Percentiles rank a stretch among this genome's conserved stretches.
Evolutionary conservation across 768 basidiomycete genomes (phyloP).

Genomic region (Rhodocollybia butyracea): DNA sequence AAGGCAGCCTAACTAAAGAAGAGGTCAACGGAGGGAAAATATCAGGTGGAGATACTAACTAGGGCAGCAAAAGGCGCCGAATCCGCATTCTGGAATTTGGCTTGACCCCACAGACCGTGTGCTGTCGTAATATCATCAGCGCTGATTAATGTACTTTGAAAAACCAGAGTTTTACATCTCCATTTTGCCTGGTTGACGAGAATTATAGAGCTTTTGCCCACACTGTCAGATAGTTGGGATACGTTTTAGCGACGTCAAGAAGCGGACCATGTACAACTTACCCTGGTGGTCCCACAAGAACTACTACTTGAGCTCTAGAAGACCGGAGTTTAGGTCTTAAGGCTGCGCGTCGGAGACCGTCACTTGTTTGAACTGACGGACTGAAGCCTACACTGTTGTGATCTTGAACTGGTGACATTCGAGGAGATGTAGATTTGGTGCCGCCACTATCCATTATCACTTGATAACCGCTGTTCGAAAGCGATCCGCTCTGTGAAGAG

Average conservation of each 20-base stretch:
- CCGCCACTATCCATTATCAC: not conserved
- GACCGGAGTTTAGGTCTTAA: conserved; percentile 39
- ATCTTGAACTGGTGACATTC: conserved; percentile 20
- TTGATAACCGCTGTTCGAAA: conserved; percentile 19
- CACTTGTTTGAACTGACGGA: conserved; percentile 33
- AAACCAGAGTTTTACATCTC: conserved; percentile 43
- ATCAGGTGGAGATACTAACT: conserved; percentile 29
- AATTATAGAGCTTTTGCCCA: conserved; percentile 76
- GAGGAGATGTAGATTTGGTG: conserved; percentile 1
- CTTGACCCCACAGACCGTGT: conserved; percentile 75
- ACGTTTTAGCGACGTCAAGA: not conserved
- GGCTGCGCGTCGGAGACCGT: conserved; percentile 42
- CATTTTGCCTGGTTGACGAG: conserved; percentile 70
- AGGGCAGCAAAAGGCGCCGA: conserved; percentile 69
- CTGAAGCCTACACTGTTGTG: conserved; percentile 25
- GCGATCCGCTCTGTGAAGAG: conserved; percentile 42
- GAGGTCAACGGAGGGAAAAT: not conserved
- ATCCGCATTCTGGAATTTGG: conserved; percentile 64
- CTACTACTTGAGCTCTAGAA: conserved; percentile 54
- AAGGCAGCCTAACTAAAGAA: conserved; percentile 55
- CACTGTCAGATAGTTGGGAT: conserved; percentile 28
- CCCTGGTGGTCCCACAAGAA: conserved; percentile 67
- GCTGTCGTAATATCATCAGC: conserved; percentile 26
- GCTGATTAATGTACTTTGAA: not conserved
- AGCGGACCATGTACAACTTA: conserved; percentile 20